These are phyloP conservation scores for Schoenoplectus tabernaemontani DNA, from an alignment of 202 grass and related monocot genomes.

Conservation along the genomic window DNA sequence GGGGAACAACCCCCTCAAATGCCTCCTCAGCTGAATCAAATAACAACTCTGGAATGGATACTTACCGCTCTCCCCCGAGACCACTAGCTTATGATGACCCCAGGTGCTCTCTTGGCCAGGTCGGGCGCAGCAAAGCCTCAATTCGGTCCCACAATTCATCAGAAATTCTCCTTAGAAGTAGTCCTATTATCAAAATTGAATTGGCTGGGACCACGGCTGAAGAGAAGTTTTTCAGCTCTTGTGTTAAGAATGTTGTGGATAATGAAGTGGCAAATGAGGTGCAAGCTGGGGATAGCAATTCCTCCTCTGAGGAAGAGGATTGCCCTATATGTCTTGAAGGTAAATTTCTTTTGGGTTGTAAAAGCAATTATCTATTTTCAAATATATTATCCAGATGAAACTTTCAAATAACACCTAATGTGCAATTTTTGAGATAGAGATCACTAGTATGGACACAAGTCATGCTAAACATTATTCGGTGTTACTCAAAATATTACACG, in stretches of 20 bases:
- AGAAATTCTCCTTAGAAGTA: slow-evolving; percentile 8
- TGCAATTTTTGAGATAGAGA: neutral
- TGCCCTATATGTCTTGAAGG: slow-evolving; percentile 88
- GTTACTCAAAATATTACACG: no score
- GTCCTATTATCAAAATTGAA: slow-evolving; percentile 20
- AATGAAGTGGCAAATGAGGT: slow-evolving; percentile 7
- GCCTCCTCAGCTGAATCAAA: slow-evolving; percentile 8
- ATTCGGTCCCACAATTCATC: slow-evolving; percentile 25
- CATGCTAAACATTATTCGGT: neutral
- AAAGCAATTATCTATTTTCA: neutral
- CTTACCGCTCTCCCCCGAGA: slow-evolving; percentile 44
- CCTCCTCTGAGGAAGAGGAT: slow-evolving; percentile 41
- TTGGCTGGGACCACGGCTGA: slow-evolving; percentile 7
- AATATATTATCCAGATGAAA: neutral
- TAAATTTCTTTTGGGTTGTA: slow-evolving; percentile 17
- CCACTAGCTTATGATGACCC: slow-evolving; percentile 71
- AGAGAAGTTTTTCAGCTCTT: slow-evolving; percentile 22
- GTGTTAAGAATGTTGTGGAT: slow-evolving; percentile 24
- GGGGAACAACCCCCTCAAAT: slow-evolving; percentile 18
- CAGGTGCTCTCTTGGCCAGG: slow-evolving; percentile 31
- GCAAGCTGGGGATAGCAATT: slow-evolving; percentile 9
- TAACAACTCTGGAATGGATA: slow-evolving; percentile 36
- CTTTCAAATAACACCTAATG: neutral
- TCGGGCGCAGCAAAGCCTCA: slow-evolving; percentile 34
- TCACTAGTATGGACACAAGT: neutral